Evolutionary conservation across 495 filamentous ascomycete species (phyloP).

Genomic region (Neurospora pannonica): DNA sequence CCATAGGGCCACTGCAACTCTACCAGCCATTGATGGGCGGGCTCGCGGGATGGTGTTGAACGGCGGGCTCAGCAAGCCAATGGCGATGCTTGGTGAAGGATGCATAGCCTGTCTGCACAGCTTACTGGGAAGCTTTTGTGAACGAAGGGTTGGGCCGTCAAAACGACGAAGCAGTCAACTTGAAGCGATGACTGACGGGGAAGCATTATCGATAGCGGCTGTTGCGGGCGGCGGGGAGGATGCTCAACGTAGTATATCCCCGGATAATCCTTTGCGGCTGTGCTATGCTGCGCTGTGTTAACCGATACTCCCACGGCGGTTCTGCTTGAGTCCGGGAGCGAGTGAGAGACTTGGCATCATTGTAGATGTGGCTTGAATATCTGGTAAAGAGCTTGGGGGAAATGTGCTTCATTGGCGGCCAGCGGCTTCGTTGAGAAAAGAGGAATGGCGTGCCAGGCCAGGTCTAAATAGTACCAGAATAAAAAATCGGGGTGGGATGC

Average conservation of each 20-base stretch:
- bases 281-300: not conserved
- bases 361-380: not conserved
- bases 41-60: not conserved
- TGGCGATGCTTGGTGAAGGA: not conserved
- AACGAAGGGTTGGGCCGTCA: not conserved
- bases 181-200: not conserved
- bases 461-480: not conserved
- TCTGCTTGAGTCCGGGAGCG: not conserved
- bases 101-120: not conserved
- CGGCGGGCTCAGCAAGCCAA: not conserved
- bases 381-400: not conserved
- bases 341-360: not conserved
- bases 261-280: not conserved
- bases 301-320: not conserved
- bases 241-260: not conserved
- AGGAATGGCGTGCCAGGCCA: not conserved
- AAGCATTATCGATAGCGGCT: not conserved
- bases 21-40: not conserved
- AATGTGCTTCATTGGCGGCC: not conserved
- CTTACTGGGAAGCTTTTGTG: not conserved
- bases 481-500: not conserved
- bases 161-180: not conserved
- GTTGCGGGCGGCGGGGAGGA: not conserved
- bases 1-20: not conserved
- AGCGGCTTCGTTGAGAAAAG: not conserved